Conservation (phyloP, 768 basidiomycete species). For the Boletus patriciae region DNA sequence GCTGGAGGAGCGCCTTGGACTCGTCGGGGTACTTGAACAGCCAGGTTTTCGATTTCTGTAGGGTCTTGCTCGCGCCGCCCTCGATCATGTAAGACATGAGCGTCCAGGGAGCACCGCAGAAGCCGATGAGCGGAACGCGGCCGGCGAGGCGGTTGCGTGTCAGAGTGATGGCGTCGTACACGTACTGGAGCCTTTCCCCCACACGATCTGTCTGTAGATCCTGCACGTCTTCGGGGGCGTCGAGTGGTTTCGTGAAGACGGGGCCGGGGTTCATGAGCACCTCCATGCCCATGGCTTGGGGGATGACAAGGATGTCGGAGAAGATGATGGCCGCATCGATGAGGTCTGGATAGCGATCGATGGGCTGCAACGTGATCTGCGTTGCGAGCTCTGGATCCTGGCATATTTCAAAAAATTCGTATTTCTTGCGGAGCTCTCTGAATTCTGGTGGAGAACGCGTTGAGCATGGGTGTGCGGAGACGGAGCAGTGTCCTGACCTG, state of each 20-base stretch:
- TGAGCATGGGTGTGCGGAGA: not conserved
- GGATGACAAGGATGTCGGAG: slow-evolving; percentile 96
- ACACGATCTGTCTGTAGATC: slow-evolving; percentile 73
- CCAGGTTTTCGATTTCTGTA: slow-evolving; percentile 93
- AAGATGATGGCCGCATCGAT: slow-evolving; percentile 98
- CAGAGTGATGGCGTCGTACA: slow-evolving; percentile 87
- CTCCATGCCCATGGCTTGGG: slow-evolving; percentile 96
- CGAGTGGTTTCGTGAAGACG: slow-evolving; percentile 82
- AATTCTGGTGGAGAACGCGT: slow-evolving; percentile 60
- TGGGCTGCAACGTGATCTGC: slow-evolving; percentile 91
- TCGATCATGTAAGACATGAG: slow-evolving; percentile 98
- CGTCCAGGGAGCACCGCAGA: slow-evolving; percentile 98
- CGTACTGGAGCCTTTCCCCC: slow-evolving; percentile 83
- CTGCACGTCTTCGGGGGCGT: slow-evolving; percentile 68
- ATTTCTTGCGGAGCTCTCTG: slow-evolving; percentile 74
- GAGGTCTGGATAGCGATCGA: slow-evolving; percentile 80
- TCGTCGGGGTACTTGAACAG: slow-evolving; percentile 86
- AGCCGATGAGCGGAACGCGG: slow-evolving; percentile 93
- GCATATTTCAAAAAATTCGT: slow-evolving; percentile 96
- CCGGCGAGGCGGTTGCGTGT: slow-evolving; percentile 81
- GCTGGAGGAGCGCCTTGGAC: slow-evolving; percentile 70
- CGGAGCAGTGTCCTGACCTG: slow-evolving; percentile 51
- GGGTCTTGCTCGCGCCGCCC: slow-evolving; percentile 88
- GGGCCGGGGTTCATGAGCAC: slow-evolving; percentile 94
- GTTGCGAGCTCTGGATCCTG: slow-evolving; percentile 87